phyloP scores from a whole-genome alignment of 2,329 filamentous ascomycete species.

The Pseudogymnoascus pannorum region DNA sequence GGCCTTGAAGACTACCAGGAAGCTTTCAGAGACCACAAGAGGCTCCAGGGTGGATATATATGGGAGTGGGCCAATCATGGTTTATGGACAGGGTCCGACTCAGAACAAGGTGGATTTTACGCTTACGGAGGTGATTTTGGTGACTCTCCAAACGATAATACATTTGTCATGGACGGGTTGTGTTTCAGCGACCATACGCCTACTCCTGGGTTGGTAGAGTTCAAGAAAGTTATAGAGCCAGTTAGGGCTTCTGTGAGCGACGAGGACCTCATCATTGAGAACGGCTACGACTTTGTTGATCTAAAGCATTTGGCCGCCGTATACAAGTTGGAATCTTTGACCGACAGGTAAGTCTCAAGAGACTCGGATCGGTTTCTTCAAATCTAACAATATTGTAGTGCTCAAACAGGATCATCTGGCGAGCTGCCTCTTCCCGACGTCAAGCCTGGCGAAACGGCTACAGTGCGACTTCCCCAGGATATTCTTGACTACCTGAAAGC shows the following conservation, averaged over 20 bases:
- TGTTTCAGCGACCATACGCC: slow-evolving; percentile 47
- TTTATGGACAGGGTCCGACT: slow-evolving; percentile 37
- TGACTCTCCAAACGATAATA: slow-evolving; percentile 51
- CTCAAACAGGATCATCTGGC: slow-evolving; percentile 29
- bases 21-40: slow-evolving; percentile 38
- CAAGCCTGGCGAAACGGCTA: slow-evolving; percentile 32
- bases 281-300: slow-evolving; percentile 46
- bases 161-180: slow-evolving; percentile 57
- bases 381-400: slow-evolving; percentile 13
- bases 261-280: slow-evolving; percentile 32
- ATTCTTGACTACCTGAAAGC: slow-evolving; percentile 13
- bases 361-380: not conserved
- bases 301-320: slow-evolving; percentile 41
- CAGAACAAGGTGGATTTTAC: slow-evolving; percentile 38
- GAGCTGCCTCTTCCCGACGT: slow-evolving; percentile 36
- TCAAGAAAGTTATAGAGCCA: slow-evolving; percentile 51
- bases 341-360: slow-evolving; percentile 36
- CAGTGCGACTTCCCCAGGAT: slow-evolving; percentile 29
- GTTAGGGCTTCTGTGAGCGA: slow-evolving; percentile 36
- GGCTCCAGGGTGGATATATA: slow-evolving; percentile 37
- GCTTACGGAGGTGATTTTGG: slow-evolving; percentile 58
- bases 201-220: slow-evolving; percentile 48
- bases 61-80: slow-evolving; percentile 63
- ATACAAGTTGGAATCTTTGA: slow-evolving; percentile 39
- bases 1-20: slow-evolving; percentile 61